Base-by-base conservation (phyloP, 1,284 basidiomycete genomes). In the Acaromyces ingoldii region DNA sequence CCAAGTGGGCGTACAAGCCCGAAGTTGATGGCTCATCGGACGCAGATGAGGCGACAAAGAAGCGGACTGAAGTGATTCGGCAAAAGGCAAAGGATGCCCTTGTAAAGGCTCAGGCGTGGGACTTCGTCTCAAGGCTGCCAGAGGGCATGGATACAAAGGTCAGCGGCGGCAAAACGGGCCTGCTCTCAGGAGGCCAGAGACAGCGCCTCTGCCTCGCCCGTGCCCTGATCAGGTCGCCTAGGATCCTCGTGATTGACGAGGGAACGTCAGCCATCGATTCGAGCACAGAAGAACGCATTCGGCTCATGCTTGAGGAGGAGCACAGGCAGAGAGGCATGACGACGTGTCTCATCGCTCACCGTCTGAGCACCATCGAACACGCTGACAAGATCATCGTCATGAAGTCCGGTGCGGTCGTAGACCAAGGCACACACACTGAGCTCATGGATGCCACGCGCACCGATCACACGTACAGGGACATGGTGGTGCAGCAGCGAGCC, bases 91-190 rank as follows among this genome's bases (percentile, higher is more conserved):
- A 62, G 29, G 61, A 60, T 0, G 71, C 72, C 7, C 62, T 74
- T 4, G 47, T 57, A 38, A 73, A 74, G 42, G 78, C 78, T 0
- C 74, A 79, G 49, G 78, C 78, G 1, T 77, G 74, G 72, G 62
- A 70, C n/a, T 78, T 77, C 52, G 77, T 76, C 0, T 51, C 53
- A 15, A 65, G 62, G n/a, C 60, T 77, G 6, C 77, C 76, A 0
- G 60, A 76, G 21, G 76, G 76, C 7, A 66, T 78, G 54, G 67
- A 78, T 39, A 77, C 77, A 4, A 34, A 65, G 4, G 64, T 79
- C 31, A 58, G 67, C 13, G 77, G 76, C 11, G 77, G 76, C 13
- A 66, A 70, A 29, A 76, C 74, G 1, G 75, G 76, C 56, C 70
- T 58, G 4, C 56, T 75, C 6, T 67, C 63, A 0, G 72, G 72